phyloP scores from a whole-genome alignment of 768 basidiomycete genomes.

The Lentinula lateritia region DNA sequence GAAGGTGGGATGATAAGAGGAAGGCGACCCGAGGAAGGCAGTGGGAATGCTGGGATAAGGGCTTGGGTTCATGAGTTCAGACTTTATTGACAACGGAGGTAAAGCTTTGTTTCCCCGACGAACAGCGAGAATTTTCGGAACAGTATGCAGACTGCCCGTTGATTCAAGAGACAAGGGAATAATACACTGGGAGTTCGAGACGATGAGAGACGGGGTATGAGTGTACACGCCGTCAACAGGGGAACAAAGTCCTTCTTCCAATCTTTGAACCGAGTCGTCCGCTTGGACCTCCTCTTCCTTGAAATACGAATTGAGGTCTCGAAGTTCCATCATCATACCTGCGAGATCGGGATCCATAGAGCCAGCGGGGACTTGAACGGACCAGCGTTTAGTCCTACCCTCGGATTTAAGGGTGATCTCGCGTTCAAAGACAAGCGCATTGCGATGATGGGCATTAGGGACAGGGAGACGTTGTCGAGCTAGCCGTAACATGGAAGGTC shows the following conservation, averaged over 20 bases:
- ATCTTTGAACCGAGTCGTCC: neutral
- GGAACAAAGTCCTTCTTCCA: neutral
- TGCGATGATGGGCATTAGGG: slow-evolving; percentile 12
- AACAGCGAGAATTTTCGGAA: slow-evolving; percentile 22
- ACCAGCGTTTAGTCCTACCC: slow-evolving; percentile 23
- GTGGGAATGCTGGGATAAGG: slow-evolving; percentile 38
- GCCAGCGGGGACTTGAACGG: slow-evolving; percentile 25
- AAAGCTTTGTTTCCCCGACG: slow-evolving; percentile 31
- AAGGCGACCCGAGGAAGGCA: slow-evolving; percentile 37
- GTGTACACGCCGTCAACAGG: slow-evolving; percentile 14
- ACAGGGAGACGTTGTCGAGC: slow-evolving; percentile 10
- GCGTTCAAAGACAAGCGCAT: slow-evolving; percentile 29
- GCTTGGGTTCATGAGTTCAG: slow-evolving; percentile 1
- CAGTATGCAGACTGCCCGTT: slow-evolving; percentile 17
- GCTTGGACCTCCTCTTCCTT: slow-evolving; percentile 16
- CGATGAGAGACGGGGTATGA: slow-evolving; percentile 30
- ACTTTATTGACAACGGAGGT: slow-evolving; percentile 23
- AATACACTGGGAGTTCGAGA: slow-evolving; percentile 36
- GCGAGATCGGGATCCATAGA: slow-evolving; percentile 33
- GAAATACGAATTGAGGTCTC: slow-evolving; percentile 34
- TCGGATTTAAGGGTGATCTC: slow-evolving; percentile 25
- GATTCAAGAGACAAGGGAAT: slow-evolving; percentile 31
- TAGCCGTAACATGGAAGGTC: neutral
- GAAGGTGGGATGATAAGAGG: slow-evolving; percentile 28
- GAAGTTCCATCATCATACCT: slow-evolving; percentile 35